Conservation (phyloP, 2,329 filamentous ascomycete genomes). For the Aspergillus sp. region DNA sequence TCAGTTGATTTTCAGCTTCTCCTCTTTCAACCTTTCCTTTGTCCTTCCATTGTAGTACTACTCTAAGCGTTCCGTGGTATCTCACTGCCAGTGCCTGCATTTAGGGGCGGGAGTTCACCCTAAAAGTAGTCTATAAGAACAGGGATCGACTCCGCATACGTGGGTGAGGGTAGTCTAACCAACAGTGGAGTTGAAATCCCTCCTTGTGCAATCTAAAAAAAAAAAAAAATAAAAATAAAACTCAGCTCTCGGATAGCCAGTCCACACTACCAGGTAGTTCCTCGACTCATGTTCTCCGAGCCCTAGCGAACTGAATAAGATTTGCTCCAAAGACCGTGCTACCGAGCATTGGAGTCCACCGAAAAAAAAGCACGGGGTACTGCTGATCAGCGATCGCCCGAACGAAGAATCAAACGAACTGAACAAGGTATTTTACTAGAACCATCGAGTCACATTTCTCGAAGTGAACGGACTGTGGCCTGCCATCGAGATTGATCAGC, state of each 20-base stretch:
- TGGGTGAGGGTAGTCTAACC: background rate
- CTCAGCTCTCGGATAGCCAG: background rate
- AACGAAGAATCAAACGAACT: background rate
- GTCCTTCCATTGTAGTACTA: background rate
- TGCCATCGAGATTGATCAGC: background rate
- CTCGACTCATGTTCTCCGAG: background rate
- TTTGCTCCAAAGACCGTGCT: background rate
- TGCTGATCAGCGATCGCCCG: constrained; percentile 8
- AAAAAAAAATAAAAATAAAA: background rate
- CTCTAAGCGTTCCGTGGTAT: background rate
- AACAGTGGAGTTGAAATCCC: background rate
- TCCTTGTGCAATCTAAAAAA: background rate
- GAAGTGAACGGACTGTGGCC: background rate
- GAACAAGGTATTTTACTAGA: background rate
- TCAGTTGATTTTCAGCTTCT: background rate
- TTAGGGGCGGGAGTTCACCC: background rate
- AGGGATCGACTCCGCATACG: background rate
- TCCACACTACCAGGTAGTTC: background rate
- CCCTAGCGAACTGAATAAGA: background rate
- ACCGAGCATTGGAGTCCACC: background rate
- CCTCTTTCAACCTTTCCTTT: background rate
- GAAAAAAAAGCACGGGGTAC: constrained; percentile 6
- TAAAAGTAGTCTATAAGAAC: background rate
- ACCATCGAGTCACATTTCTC: background rate
- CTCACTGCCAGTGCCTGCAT: background rate